Conservation (phyloP, 2,329 filamentous ascomycete species). For the Aaosphaeria pasadenensis region DNA sequence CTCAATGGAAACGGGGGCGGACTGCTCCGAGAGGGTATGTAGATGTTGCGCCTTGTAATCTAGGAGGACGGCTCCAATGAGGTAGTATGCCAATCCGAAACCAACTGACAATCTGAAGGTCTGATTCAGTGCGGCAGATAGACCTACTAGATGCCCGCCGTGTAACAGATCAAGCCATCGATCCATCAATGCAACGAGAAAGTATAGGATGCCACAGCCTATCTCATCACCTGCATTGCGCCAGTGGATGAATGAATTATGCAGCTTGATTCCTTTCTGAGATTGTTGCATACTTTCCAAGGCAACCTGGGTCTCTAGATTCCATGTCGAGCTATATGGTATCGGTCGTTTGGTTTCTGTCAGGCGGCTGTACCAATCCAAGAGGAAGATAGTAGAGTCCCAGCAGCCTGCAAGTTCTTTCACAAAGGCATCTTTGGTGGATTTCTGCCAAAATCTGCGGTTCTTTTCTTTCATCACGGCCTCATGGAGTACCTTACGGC, state of each 20-base stretch:
- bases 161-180: conserved; percentile 53
- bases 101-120: conserved; percentile 48
- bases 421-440: conserved; percentile 47
- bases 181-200: conserved; percentile 54
- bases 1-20: conserved; percentile 40
- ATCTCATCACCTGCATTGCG: conserved; percentile 56
- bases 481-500: conserved; percentile 44
- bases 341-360: conserved; percentile 49
- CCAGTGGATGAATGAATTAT: conserved; percentile 58
- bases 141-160: conserved; percentile 42
- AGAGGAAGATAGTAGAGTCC: conserved; percentile 52
- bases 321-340: conserved; percentile 57
- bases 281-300: conserved; percentile 52
- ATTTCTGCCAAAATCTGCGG: conserved; percentile 42
- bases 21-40: conserved; percentile 43
- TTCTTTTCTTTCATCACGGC: conserved; percentile 46
- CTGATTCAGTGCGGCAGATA: conserved; percentile 34
- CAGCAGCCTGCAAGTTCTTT: conserved; percentile 51
- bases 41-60: conserved; percentile 55
- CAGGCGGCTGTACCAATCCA: conserved; percentile 53
- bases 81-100: conserved; percentile 57
- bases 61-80: conserved; percentile 55
- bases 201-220: conserved; percentile 54
- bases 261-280: conserved; percentile 54
- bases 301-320: conserved; percentile 55